Percentiles rank a stretch among this genome's conserved stretches.
These are phyloP conservation scores for Persicaria maculosa DNA, from an alignment of 148 eudicot species.

Conservation along the genomic window DNA sequence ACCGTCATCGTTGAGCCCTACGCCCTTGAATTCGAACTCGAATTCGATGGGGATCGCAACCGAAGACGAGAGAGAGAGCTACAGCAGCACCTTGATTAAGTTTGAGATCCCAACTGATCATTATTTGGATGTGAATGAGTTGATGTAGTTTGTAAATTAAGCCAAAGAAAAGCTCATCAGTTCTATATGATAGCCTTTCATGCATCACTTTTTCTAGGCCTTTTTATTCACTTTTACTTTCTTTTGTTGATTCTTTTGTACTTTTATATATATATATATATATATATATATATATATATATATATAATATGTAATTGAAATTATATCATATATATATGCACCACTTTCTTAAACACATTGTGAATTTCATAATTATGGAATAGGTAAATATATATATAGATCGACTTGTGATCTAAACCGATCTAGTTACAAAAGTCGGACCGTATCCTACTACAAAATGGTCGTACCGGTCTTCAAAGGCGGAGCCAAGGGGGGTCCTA, in stretches of 20 bases:
- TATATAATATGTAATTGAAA: neutral
- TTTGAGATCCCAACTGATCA: slow-evolving; percentile 28
- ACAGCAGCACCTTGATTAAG: slow-evolving; percentile 55
- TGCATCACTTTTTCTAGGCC: neutral
- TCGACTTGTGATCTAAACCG: too few relatives aligned
- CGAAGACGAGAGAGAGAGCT: slow-evolving; percentile 70
- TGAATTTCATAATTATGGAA: too few relatives aligned
- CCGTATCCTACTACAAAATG: too few relatives aligned
- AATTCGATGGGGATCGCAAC: slow-evolving; percentile 7
- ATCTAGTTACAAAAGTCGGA: too few relatives aligned
- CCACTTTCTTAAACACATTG: neutral
- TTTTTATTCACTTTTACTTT: too few relatives aligned
- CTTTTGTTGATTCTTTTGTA: too few relatives aligned
- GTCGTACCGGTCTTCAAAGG: too few relatives aligned
- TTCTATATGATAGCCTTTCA: neutral
- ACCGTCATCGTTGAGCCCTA: slow-evolving; percentile 9
- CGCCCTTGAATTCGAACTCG: slow-evolving; percentile 51
- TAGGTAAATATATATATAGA: too few relatives aligned
- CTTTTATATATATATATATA: too few relatives aligned
- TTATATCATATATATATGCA: slow-evolving; percentile 7
- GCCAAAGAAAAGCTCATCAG: neutral
- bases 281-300: too few relatives aligned
- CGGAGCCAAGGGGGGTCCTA: too few relatives aligned
- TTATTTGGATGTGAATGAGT: slow-evolving; percentile 10
- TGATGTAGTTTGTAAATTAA: neutral